Percentiles rank a stretch among this genome's conserved stretches.
phyloP scores from a whole-genome alignment of 2,329 filamentous ascomycete genomes.

The Epichloe amarillans region DNA sequence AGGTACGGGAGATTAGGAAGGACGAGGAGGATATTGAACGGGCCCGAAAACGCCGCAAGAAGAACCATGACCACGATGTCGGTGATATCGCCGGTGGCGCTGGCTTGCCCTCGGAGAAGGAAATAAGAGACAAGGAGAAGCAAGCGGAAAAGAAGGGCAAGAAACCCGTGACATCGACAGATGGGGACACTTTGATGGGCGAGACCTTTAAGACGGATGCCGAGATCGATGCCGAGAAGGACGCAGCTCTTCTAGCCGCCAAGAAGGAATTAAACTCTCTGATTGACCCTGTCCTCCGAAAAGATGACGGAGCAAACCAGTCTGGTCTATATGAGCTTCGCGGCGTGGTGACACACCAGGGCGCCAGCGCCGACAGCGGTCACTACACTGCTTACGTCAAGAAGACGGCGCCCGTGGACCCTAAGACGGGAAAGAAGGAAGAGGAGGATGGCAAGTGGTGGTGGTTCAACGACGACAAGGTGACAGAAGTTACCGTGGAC shows the following conservation, averaged over 20 bases:
- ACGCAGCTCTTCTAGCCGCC: constrained; percentile 57
- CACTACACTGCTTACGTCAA: constrained; percentile 98
- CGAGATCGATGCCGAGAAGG: constrained; percentile 76
- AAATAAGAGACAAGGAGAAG: constrained; percentile 37
- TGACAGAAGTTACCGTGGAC: constrained; percentile 78
- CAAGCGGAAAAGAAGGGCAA: constrained; percentile 28
- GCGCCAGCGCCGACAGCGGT: constrained; percentile 89
- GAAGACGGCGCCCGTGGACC: constrained; percentile 63
- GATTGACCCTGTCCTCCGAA: constrained; percentile 59
- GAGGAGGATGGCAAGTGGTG: constrained; percentile 94
- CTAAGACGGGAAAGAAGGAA: constrained; percentile 61
- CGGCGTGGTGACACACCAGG: constrained; percentile 91
- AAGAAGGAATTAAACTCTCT: constrained; percentile 81
- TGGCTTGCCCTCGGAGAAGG: constrained; percentile 36
- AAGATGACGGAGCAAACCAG: constrained; percentile 77
- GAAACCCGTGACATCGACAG: constrained; percentile 23
- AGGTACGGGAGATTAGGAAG: constrained; percentile 87
- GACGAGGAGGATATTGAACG: constrained; percentile 90
- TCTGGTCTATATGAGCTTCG: constrained; percentile 91
- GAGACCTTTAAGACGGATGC: constrained; percentile 84
- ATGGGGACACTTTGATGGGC: constrained; percentile 62
- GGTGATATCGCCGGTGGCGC: constrained; percentile 32
- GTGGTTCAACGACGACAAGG: constrained; percentile 99
- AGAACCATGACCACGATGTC: constrained; percentile 33
- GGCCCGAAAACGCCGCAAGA: constrained; percentile 82